Evolutionary conservation across 2,329 filamentous ascomycete genomes (phyloP), one percentile per base, ranked within the genome.

Genomic region (Fusarium anthophilum): DNA sequence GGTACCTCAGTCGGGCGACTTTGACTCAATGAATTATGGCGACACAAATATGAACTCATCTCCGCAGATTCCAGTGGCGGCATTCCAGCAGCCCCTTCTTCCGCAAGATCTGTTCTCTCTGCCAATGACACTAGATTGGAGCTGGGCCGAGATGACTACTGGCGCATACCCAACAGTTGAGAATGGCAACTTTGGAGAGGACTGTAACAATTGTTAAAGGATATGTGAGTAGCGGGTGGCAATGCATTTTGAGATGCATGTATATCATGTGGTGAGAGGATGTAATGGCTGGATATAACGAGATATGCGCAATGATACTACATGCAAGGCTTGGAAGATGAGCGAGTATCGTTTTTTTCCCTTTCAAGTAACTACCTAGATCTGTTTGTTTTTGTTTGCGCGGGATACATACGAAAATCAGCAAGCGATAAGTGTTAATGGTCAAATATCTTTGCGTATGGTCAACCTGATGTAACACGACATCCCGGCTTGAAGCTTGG

Each of bases 71-170:
- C 71, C 78, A 12, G 79, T 80, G n/a, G 79, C 79, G 13, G 73
- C 73, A 45, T 95, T 95, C 79, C 92, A 95, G 78, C 93, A 97
- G 75, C 95, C 95, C 1, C 92, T 98, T 78, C 90, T 98, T 28
- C 96, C 96, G 9, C 94, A 96, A 77, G 96, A 98, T 83, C 83
- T 98, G 32, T 99, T 96, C 91, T 93, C 96, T 81, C 92, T 98
- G 90, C 95, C 96, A 3, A 97, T 98, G 92, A 97, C 94, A 6
- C 88, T 98, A 28, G 96, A 98, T 80, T 98, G 95, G 95, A 94
- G 89, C 79, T 92, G 90, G 89, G 89, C 90, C 4, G 90, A 91
- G 81, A 91, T 92, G 86, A 91, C 88, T 38, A 89, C 90, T n/a
- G 90, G 89, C 15, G 86, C 87, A 6, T 91, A 91, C 75, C 89